A percentile compares a stretch with the other conserved stretches of the same genome.
These are phyloP conservation scores for Gypsophila paniculata DNA, from an alignment of 179 eudicot species.

Conservation along the genomic window DNA sequence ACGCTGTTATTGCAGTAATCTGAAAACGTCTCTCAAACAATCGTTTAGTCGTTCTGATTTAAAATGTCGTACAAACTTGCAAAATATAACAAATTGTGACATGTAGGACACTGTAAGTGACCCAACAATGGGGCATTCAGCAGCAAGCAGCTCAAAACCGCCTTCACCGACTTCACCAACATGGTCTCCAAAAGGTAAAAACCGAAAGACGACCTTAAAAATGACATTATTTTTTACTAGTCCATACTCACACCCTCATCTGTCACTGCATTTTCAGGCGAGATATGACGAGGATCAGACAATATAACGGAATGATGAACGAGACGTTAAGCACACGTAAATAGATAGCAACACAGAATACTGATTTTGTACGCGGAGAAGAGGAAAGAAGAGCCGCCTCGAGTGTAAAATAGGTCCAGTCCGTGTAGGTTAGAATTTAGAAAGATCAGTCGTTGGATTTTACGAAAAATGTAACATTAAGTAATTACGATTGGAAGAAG, in stretches of 20 bases:
- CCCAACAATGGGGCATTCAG: slow-evolving; percentile 19
- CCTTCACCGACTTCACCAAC: slow-evolving; percentile 20
- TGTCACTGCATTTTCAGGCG: slow-evolving; percentile 18
- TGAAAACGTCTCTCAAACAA: too few species aligned
- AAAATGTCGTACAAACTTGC: background rate
- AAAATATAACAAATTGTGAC: background rate
- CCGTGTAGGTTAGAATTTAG: too few species aligned
- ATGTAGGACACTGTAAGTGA: slow-evolving; percentile 27
- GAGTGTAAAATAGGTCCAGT: slow-evolving; percentile 21
- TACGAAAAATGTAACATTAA: too few species aligned
- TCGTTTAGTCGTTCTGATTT: too few species aligned
- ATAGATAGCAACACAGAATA: background rate
- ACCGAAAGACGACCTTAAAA: background rate
- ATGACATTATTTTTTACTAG: background rate
- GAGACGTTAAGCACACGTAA: background rate
- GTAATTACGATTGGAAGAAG: too few species aligned
- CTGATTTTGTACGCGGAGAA: background rate
- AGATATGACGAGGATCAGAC: slow-evolving; percentile 11
- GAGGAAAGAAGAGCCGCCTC: background rate
- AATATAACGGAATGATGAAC: slow-evolving; percentile 12
- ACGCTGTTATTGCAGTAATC: too few species aligned
- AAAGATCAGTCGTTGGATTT: too few species aligned
- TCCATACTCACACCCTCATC: slow-evolving; percentile 2
- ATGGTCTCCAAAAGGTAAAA: slow-evolving; percentile 21
- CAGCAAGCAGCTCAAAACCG: slow-evolving; percentile 29